phyloP scores from a whole-genome alignment of 2,329 filamentous ascomycete species.

The Didymella keratinophila region DNA sequence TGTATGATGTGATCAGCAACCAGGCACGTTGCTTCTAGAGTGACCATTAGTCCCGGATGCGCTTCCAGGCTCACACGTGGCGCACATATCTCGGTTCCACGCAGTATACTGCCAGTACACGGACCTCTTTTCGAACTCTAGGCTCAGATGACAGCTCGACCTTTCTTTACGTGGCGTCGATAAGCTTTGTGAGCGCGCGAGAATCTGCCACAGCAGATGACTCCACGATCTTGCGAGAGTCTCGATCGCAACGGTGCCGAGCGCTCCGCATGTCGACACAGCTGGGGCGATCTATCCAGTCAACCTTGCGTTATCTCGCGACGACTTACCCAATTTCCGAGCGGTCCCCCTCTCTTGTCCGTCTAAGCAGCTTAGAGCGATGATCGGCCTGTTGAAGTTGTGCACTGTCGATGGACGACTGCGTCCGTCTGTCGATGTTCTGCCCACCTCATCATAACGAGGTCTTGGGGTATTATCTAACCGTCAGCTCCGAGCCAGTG shows the following conservation, averaged over 20 bases:
- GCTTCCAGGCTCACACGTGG: slow-evolving; percentile 2
- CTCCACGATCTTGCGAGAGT: neutral
- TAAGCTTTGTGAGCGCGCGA: neutral
- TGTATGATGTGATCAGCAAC: neutral
- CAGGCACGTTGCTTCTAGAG: neutral
- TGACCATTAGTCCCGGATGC: neutral
- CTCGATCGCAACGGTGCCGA: slow-evolving; percentile 1
- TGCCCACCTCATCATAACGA: neutral
- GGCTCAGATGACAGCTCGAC: neutral
- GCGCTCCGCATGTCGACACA: slow-evolving; percentile 2
- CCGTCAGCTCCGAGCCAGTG: neutral
- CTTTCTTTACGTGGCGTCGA: neutral
- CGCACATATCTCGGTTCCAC: neutral
- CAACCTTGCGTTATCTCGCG: neutral
- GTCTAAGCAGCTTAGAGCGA: neutral
- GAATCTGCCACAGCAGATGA: neutral
- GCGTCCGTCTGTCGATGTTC: neutral
- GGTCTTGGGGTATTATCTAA: neutral
- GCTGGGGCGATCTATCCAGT: neutral
- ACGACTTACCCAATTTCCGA: neutral
- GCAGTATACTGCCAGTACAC: neutral
- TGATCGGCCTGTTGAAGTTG: neutral
- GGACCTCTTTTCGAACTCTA: neutral
- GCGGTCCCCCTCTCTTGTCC: neutral
- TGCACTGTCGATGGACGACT: neutral